Percentiles rank a stretch among this genome's conserved stretches.
Evolutionary conservation across 345 rosid species (phyloP).

Genomic region (Acer saccharum): DNA sequence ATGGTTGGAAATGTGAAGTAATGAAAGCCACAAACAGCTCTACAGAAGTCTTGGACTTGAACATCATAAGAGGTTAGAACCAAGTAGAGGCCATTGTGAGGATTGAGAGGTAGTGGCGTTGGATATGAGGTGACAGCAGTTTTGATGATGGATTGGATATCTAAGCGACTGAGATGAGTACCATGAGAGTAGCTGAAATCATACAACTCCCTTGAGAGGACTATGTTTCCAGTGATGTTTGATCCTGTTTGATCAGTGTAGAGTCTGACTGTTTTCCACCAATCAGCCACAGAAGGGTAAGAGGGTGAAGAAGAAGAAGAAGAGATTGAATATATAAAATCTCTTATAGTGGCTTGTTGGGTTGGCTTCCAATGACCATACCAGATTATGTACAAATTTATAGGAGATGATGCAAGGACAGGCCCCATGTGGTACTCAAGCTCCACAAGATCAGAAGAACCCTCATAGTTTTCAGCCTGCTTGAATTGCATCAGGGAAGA

Average conservation of each 20-base stretch:
- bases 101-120: slow-evolving; percentile 45
- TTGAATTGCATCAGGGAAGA: slow-evolving; percentile 24
- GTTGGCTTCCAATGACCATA: slow-evolving; percentile 60
- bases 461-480: slow-evolving; percentile 48
- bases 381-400: slow-evolving; percentile 58
- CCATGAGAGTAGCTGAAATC: slow-evolving; percentile 59
- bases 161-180: slow-evolving; percentile 41
- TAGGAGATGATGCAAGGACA: slow-evolving; percentile 52
- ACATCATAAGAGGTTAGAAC: slow-evolving; percentile 57
- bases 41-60: slow-evolving; percentile 65
- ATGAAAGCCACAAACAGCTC: slow-evolving; percentile 69
- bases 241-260: slow-evolving; percentile 68
- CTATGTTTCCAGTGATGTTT: slow-evolving; percentile 45
- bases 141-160: slow-evolving; percentile 56
- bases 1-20: slow-evolving; percentile 61
- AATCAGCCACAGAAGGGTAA: slow-evolving; percentile 61
- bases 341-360: slow-evolving; percentile 56
- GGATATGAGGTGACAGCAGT: slow-evolving; percentile 34
- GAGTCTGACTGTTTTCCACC: slow-evolving; percentile 62
- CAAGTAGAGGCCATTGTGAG: slow-evolving; percentile 51
- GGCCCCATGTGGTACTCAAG: slow-evolving; percentile 75
- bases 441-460: slow-evolving; percentile 51
- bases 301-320: slow-evolving; percentile 30
- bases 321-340: slow-evolving; percentile 60
- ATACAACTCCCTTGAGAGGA: slow-evolving; percentile 47